A percentile compares a stretch with the other conserved stretches of the same genome.
Evolutionary conservation across 176 grass and related monocot genomes (phyloP).

Genomic region (Paspalum notatum): DNA sequence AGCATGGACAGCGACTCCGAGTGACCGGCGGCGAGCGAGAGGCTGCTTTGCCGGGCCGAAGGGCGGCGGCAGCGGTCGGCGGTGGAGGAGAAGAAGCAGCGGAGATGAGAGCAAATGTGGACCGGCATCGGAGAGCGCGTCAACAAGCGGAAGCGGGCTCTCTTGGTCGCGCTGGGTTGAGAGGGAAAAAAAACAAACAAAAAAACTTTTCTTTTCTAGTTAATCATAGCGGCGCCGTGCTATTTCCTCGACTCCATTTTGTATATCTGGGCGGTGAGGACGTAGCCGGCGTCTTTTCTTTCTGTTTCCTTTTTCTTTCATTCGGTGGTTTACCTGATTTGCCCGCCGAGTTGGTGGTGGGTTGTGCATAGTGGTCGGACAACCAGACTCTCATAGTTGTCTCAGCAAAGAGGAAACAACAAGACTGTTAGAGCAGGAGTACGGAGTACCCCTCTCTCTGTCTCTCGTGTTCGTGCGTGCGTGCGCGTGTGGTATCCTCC

Average conservation of each 20-base stretch:
- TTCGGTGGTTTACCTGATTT: constrained; percentile 19
- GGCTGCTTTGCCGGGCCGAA: neutral
- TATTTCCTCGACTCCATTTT: constrained; percentile 44
- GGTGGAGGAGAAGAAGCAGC: neutral
- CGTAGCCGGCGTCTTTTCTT: neutral
- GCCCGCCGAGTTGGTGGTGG: constrained; percentile 6
- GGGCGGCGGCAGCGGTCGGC: neutral
- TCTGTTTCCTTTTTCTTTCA: neutral
- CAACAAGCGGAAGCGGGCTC: neutral
- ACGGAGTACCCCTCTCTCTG: neutral
- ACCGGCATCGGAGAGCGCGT: neutral
- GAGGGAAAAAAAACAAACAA: neutral
- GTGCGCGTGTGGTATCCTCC: neutral
- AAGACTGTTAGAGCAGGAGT: constrained; percentile 26
- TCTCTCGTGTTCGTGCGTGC: no score
- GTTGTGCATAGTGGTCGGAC: constrained; percentile 37
- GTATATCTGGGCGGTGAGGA: constrained; percentile 39
- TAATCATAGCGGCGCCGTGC: constrained; percentile 15
- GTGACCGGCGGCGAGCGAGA: constrained; percentile 10
- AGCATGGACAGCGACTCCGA: constrained; percentile 72
- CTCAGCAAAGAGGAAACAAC: constrained; percentile 32
- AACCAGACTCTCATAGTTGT: neutral
- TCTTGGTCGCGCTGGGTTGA: neutral
- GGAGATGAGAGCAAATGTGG: neutral
- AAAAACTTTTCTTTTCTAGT: neutral